phyloP scores from a whole-genome alignment of 2,329 filamentous ascomycete species.

The Fusarium nisikadoi region DNA sequence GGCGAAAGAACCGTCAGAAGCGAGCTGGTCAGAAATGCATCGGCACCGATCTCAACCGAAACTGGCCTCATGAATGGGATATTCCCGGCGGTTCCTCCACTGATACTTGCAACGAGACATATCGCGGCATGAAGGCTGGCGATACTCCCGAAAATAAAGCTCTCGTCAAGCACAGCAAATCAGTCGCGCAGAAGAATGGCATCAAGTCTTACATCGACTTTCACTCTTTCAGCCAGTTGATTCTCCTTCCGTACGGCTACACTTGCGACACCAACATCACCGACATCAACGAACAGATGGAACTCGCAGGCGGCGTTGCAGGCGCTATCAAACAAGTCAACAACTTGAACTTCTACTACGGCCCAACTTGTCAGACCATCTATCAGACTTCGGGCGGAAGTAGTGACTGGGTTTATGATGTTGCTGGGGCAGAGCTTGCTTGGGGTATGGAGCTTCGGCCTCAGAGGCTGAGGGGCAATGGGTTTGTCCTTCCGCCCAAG shows the following conservation, averaged over 20 bases:
- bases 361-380: conserved; percentile 69
- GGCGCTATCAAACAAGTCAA: conserved; percentile 60
- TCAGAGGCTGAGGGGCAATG: conserved; percentile 42
- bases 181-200: conserved; percentile 52
- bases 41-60: conserved; percentile 68
- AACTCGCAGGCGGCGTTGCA: conserved; percentile 59
- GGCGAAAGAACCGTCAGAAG: conserved; percentile 69
- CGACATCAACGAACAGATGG: conserved; percentile 60
- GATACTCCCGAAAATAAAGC: conserved; percentile 63
- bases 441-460: conserved; percentile 55
- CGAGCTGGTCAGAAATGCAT: conserved; percentile 55
- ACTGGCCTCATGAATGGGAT: conserved; percentile 68
- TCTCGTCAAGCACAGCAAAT: conserved; percentile 52
- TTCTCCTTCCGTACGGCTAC: conserved; percentile 69
- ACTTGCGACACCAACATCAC: conserved; percentile 60
- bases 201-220: conserved; percentile 73
- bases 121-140: conserved; percentile 54
- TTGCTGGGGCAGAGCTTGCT: conserved; percentile 54
- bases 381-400: conserved; percentile 64
- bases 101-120: conserved; percentile 62
- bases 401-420: conserved; percentile 58
- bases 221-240: conserved; percentile 71
- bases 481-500: conserved; percentile 30
- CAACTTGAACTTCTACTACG: conserved; percentile 54
- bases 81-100: conserved; percentile 61